Conservation (phyloP, 2,329 filamentous ascomycete genomes). For the Cladosporium oxysporum region DNA sequence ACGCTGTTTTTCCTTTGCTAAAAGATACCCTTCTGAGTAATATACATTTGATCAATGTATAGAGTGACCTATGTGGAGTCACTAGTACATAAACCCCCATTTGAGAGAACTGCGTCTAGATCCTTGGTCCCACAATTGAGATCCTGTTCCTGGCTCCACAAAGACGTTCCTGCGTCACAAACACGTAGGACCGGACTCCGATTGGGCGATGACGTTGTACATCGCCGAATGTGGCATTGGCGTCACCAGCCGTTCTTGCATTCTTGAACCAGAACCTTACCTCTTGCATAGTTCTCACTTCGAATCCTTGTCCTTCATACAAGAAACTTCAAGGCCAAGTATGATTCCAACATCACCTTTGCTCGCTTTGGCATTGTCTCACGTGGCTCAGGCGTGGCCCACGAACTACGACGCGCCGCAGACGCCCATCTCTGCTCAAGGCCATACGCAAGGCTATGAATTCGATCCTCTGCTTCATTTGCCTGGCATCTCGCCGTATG, state of each 20-base stretch:
- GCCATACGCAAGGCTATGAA: slow-evolving; percentile 26
- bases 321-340: slow-evolving; percentile 1
- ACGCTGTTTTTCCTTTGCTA: not conserved
- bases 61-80: not conserved
- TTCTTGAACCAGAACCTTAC: not conserved
- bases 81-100: not conserved
- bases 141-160: slow-evolving; percentile 3
- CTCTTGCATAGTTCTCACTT: not conserved
- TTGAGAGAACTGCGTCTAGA: not conserved
- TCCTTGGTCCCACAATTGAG: not conserved
- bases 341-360: slow-evolving; percentile 3
- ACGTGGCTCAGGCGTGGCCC: slow-evolving; percentile 17
- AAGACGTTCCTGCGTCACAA: not conserved
- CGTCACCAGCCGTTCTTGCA: not conserved
- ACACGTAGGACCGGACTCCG: not conserved
- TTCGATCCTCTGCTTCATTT: slow-evolving; percentile 59
- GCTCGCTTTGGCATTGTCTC: slow-evolving; percentile 8
- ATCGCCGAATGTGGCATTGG: slow-evolving; percentile 3
- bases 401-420: slow-evolving; percentile 1
- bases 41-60: slow-evolving; percentile 3
- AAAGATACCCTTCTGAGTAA: slow-evolving; percentile 13
- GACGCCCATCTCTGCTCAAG: slow-evolving; percentile 15
- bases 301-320: not conserved
- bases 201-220: slow-evolving; percentile 5
- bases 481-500: slow-evolving; percentile 53